These are phyloP conservation scores for Cladophialophora carrionii DNA, from an alignment of 2,329 filamentous ascomycete genomes.

Conservation along the genomic window DNA sequence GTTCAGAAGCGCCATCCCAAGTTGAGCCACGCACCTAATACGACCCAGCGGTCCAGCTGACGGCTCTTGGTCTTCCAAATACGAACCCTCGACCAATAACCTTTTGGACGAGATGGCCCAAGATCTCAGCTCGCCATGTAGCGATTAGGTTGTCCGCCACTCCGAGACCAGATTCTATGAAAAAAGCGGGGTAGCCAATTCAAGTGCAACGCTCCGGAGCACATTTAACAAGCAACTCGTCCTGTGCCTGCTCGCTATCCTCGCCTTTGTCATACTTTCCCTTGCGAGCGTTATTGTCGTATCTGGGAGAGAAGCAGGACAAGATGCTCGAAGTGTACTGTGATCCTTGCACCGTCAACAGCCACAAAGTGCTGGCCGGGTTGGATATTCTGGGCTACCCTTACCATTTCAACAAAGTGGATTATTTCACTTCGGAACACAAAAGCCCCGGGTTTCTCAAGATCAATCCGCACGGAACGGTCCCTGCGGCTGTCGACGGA, in stretches of 20 bases:
- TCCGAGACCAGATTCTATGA: background rate
- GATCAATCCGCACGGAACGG: slow-evolving; percentile 43
- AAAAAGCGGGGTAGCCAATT: slow-evolving; percentile 15
- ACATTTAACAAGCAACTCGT: background rate
- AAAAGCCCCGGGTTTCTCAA: slow-evolving; percentile 41
- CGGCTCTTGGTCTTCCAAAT: background rate
- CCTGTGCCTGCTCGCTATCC: background rate
- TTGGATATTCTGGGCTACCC: slow-evolving; percentile 45
- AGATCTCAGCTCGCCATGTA: slow-evolving; percentile 6
- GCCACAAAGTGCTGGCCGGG: slow-evolving; percentile 49
- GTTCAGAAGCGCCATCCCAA: background rate
- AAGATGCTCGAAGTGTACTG: slow-evolving; percentile 41
- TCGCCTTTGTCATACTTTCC: background rate
- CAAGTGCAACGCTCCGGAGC: background rate
- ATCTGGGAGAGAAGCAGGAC: background rate
- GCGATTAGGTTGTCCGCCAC: slow-evolving; percentile 10
- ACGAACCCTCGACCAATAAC: slow-evolving; percentile 8
- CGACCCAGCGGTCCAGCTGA: slow-evolving; percentile 4
- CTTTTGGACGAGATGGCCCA: background rate
- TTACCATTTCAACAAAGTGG: slow-evolving; percentile 46
- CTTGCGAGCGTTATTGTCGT: background rate
- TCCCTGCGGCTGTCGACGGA: slow-evolving; percentile 48
- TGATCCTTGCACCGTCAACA: slow-evolving; percentile 50
- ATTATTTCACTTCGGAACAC: slow-evolving; percentile 49
- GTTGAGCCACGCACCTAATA: too few species aligned